Base-by-base conservation (phyloP, 176 grass and related monocot genomes). In the Rhipidocladum racemiflorum region DNA sequence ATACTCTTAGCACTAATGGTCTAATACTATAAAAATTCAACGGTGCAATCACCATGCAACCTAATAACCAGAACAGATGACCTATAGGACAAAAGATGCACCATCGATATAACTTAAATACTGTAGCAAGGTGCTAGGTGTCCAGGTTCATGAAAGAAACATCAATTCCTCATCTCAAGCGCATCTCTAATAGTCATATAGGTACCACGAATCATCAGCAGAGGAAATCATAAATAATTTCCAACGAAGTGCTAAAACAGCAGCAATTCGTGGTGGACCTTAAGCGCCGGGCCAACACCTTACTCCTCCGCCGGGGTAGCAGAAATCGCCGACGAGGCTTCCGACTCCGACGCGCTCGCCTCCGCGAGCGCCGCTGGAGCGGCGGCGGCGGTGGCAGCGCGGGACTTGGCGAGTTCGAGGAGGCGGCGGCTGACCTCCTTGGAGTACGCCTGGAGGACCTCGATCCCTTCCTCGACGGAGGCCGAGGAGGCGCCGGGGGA, bases 351-450 rank as follows among this genome's bases (percentile, higher is more conserved):
- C 20, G 49, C 72, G 71, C 15, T 78, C 27, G 9, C 56, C 65
- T 86, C 88, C 21, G 61, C 68, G 13, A 56, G 67, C 38, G 49
- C 25, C 16, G 67, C 56, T 0, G 67, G 36, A 23, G 65, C n/a
- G 1, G 66, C 28, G 12, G 62, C 23, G 2, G 83, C 1, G 11
- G 82, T 55, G 3, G 88, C 42, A 42, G 74, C 49, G 29, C 89
- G 78, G 62, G 87, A 81, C 84, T 95, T 99, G 27, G 93, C 84
- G 36, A 89, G 87, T 14, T 88, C 92, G 39, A 99, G 68, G 72
- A 95, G 78, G 67, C 91, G 81, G 53, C 81, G 88, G 78, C 96
- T 95, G 68, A 99, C 88, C 87, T 95, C 92, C 87, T 93, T 94
- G 75, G 96, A 99, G 80, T 99, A 99, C 0, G 88, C 72, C 83